Evolutionary conservation across 768 basidiomycete genomes (phyloP), one percentile per base, ranked within the genome.

Genomic region (Pisolithus microcarpus): DNA sequence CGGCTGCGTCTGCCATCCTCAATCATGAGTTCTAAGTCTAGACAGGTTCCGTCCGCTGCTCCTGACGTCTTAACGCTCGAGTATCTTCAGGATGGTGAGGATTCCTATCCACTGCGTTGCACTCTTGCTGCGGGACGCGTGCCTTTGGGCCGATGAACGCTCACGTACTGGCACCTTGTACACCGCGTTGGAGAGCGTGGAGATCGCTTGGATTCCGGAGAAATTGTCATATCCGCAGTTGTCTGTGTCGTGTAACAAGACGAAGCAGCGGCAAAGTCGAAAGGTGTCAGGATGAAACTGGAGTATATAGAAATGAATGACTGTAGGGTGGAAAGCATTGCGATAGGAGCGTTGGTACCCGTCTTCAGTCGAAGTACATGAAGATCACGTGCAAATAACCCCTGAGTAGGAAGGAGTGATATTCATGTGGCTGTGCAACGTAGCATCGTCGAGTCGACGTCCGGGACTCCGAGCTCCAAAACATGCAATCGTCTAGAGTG

Each of bases 41-140:
- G 13, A 15, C 11, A 13, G 34, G 13, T 11, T 13, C 13, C 34
- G 4, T 13, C 13, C 13, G 13, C 5, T 5, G 34, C 34, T 13
- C 8, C 34, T 15, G 13, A 15, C 2, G 1, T 11, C 34, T 15
- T 11, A 34, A 13, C 34, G 4, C 5, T 34, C 34, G 34, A 13
- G 34, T 65, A 92, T 99, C 58, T 74, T 96, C 6, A 89, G 90
- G 1, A 99, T 93, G 2, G 77, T 75, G 9, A 86, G 95, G 16
- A 80, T 84, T 43, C 70, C 78, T 0, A 62, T 61, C 5, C 79
- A 81, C 28, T 78, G 76, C 10, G 76, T 98, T 24, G 96, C 96
- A 0, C 76, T 97, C n/a, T 95, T 91, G 11, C 95, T 92, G 3
- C 76, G 96, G 10, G 98, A 99, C 64, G 79, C 78, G 19, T 94